Percentiles rank a stretch among this genome's conserved stretches.
Conservation (phyloP, 2,329 filamentous ascomycete genomes). For the Microsporum ferrugineum region DNA sequence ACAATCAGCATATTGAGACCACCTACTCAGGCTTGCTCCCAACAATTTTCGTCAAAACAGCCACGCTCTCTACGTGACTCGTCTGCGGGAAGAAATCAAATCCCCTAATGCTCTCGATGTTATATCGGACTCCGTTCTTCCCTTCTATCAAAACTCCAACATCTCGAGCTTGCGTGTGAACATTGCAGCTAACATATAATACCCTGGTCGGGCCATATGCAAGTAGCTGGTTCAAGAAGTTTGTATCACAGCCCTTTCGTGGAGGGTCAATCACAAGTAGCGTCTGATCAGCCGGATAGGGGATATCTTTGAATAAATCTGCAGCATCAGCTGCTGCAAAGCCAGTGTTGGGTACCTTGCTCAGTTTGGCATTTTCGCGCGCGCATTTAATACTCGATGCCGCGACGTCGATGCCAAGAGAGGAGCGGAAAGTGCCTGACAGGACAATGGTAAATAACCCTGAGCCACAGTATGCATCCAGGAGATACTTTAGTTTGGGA, state of each 20-base stretch:
- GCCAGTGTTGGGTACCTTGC: conserved; percentile 61
- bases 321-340: conserved; percentile 87
- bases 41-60: conserved; percentile 41
- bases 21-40: neutral
- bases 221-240: conserved; percentile 72
- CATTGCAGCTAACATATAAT: conserved; percentile 94
- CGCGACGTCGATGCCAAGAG: conserved; percentile 84
- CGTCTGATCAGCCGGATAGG: conserved; percentile 67
- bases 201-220: conserved; percentile 65
- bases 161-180: conserved; percentile 92
- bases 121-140: conserved; percentile 46
- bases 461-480: conserved; percentile 95
- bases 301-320: conserved; percentile 65
- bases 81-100: conserved; percentile 97
- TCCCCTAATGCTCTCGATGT: conserved; percentile 78
- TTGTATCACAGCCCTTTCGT: conserved; percentile 80
- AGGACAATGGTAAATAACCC: conserved; percentile 96
- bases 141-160: conserved; percentile 78
- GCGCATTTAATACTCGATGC: conserved; percentile 67
- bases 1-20: neutral
- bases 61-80: conserved; percentile 55
- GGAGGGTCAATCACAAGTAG: conserved; percentile 95
- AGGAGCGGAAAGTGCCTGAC: conserved; percentile 64
- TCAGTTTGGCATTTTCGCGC: conserved; percentile 63
- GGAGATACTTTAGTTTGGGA: conserved; percentile 63